A percentile compares a stretch with the other conserved stretches of the same genome.
These are phyloP conservation scores for Chrysoporthe puriensis DNA, from an alignment of 2,329 filamentous ascomycete species.

Conservation along the genomic window DNA sequence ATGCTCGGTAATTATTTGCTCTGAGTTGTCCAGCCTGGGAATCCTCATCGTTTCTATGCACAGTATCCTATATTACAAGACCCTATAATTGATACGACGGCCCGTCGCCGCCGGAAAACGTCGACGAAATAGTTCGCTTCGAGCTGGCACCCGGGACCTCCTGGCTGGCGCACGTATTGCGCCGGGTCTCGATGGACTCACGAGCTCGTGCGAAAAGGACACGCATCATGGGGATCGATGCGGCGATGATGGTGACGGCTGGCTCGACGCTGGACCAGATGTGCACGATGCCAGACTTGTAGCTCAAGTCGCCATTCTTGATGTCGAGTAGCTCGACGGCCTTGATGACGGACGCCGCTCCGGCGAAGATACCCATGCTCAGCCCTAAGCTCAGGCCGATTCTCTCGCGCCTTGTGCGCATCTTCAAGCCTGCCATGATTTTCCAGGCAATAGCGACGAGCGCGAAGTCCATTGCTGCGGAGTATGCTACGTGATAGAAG, in stretches of 20 bases:
- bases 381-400: background rate
- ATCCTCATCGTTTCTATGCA: background rate
- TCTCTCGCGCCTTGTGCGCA: constrained; percentile 9
- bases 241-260: constrained; percentile 8
- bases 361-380: constrained; percentile 14
- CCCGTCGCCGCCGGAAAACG: background rate
- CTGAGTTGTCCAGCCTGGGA: no score
- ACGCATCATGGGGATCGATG: constrained; percentile 7
- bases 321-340: background rate
- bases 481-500: background rate
- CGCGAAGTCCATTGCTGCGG: constrained; percentile 53
- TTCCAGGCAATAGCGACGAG: constrained; percentile 61
- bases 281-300: background rate
- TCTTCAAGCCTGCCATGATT: background rate
- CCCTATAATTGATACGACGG: background rate
- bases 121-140: background rate
- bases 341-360: constrained; percentile 8
- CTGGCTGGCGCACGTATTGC: no score
- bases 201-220: background rate
- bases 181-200: no score
- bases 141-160: background rate
- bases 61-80: background rate
- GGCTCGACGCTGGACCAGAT: constrained; percentile 13
- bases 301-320: background rate
- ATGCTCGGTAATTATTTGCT: no score